A percentile compares a stretch with the other conserved stretches of the same genome.
These are phyloP conservation scores for Alternaria sp. DNA, from an alignment of 2,329 filamentous ascomycete genomes.

Conservation along the genomic window DNA sequence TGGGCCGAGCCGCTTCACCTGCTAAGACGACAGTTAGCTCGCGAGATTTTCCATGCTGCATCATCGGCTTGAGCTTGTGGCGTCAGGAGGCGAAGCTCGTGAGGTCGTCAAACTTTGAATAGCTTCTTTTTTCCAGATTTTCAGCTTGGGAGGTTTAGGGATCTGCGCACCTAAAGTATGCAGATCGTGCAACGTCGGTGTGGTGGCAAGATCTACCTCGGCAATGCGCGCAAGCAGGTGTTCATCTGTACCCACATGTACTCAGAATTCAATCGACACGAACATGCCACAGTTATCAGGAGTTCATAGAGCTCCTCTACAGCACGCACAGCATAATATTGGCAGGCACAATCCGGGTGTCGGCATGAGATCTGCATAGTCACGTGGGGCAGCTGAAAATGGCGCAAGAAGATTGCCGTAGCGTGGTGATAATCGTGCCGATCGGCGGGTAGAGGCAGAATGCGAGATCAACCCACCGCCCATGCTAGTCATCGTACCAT, in stretches of 20 bases:
- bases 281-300: not conserved
- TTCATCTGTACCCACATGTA: not conserved
- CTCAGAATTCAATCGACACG: not conserved
- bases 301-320: not conserved
- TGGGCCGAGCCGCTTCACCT: constrained; percentile 5
- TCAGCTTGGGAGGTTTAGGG: not conserved
- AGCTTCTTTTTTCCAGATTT: not conserved
- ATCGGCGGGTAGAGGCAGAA: constrained; percentile 13
- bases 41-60: not conserved
- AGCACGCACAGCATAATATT: not conserved
- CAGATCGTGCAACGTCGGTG: not conserved
- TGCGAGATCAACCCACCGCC: not conserved
- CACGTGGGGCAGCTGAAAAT: not conserved
- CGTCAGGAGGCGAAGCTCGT: not conserved
- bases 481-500: constrained; percentile 1
- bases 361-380: not conserved
- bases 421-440: constrained; percentile 10
- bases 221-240: not conserved
- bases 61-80: not conserved
- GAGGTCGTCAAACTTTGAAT: not conserved
- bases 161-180: not conserved
- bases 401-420: constrained; percentile 4
- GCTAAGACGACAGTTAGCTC: not conserved
- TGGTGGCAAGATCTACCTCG: not conserved
- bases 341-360: not conserved